phyloP scores from a whole-genome alignment of 2,329 filamentous ascomycete species.

The Sporothrix luriei region DNA sequence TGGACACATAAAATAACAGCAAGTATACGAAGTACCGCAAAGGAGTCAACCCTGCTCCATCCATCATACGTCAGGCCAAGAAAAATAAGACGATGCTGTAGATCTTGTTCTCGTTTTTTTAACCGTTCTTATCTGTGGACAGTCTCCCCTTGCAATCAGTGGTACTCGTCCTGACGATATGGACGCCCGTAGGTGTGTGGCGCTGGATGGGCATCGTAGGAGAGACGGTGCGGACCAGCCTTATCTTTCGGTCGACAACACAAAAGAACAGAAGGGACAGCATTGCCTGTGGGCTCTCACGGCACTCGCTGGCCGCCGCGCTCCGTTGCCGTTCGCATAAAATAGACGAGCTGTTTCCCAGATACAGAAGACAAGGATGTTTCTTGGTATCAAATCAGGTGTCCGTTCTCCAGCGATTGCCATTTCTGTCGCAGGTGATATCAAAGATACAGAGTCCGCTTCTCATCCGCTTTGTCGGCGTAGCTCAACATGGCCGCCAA shows the following conservation, averaged over 20 bases:
- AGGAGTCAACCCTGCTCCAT: not conserved
- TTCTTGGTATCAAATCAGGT: not conserved
- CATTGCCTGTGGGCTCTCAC: not conserved
- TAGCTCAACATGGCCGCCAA: no score
- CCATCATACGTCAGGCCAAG: not conserved
- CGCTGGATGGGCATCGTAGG: not conserved
- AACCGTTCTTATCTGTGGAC: conserved; percentile 16
- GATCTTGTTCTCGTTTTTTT: no score
- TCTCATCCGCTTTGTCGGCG: not conserved
- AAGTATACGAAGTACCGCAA: not conserved
- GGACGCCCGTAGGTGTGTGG: not conserved
- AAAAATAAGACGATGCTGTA: not conserved
- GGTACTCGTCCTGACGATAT: not conserved
- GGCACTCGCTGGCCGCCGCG: conserved; percentile 8
- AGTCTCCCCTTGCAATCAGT: not conserved
- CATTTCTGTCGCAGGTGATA: not conserved
- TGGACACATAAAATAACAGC: conserved; percentile 14
- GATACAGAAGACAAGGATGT: not conserved
- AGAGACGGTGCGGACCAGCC: conserved; percentile 19
- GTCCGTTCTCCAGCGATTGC: not conserved
- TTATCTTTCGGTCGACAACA: conserved; percentile 13
- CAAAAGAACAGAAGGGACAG: no score
- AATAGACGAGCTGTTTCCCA: conserved; percentile 1
- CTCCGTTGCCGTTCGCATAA: not conserved
- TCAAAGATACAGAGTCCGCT: not conserved